These are phyloP conservation scores for Fonsecaea pedrosoi DNA, from an alignment of 2,329 filamentous ascomycete genomes.

Conservation along the genomic window DNA sequence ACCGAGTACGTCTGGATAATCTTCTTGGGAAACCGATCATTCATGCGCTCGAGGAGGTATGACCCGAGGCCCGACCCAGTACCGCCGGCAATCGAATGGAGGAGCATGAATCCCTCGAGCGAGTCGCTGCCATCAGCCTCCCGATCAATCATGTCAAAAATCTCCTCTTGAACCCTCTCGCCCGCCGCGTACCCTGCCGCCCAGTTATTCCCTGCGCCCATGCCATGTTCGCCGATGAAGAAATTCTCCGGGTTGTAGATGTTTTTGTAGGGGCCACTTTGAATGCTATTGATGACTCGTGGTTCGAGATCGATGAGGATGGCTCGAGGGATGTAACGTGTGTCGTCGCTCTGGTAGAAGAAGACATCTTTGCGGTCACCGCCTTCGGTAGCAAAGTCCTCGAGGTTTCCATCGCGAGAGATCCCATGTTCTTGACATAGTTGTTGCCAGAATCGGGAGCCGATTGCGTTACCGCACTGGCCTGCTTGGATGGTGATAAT, in stretches of 20 bases:
- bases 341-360: conserved; percentile 99
- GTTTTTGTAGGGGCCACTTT: conserved; percentile 92
- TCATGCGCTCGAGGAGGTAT: conserved; percentile 91
- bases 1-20: conserved; percentile 99
- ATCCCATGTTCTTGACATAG: conserved; percentile 98
- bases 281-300: conserved; percentile 87
- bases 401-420: conserved; percentile 93
- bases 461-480: conserved; percentile 58
- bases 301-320: conserved; percentile 96
- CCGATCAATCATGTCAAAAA: conserved; percentile 99
- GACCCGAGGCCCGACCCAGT: conserved; percentile 96
- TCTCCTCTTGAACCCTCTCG: conserved; percentile 90
- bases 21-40: conserved; percentile 98
- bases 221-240: conserved; percentile 91
- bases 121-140: conserved; percentile 98
- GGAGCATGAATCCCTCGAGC: conserved; percentile 97
- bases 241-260: conserved; percentile 99
- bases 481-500: conserved; percentile 99
- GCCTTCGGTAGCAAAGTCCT: conserved; percentile 96
- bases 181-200: conserved; percentile 94
- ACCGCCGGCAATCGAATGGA: conserved; percentile 96
- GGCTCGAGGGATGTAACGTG: conserved; percentile 93
- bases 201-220: conserved; percentile 98
- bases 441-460: conserved; percentile 98
- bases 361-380: conserved; percentile 99